phyloP scores from a whole-genome alignment of 441 rosid genomes.

The Iberis amara region DNA sequence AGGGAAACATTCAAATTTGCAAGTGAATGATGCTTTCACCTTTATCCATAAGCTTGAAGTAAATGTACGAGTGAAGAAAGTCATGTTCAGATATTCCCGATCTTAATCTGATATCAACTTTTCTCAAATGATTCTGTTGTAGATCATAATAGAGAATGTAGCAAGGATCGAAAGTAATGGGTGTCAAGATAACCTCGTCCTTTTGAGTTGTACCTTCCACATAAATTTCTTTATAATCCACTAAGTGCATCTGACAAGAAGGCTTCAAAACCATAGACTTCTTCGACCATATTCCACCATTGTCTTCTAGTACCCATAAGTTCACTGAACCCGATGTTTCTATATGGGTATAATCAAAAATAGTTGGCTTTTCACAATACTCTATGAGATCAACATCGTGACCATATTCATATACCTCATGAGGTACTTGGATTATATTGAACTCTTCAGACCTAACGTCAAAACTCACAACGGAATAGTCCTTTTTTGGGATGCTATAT shows the following conservation, averaged over 20 bases:
- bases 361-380: constrained; percentile 1
- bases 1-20: background rate
- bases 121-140: background rate
- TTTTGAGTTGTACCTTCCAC: background rate
- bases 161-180: background rate
- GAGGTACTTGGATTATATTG: background rate
- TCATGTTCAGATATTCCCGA: background rate
- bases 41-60: background rate
- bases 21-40: background rate
- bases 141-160: background rate
- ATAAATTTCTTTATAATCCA: background rate
- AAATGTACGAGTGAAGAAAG: background rate
- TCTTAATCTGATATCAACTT: background rate
- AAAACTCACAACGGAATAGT: background rate
- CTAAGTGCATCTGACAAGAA: background rate
- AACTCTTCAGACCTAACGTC: background rate
- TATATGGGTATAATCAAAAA: background rate
- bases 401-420: no score
- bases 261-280: background rate
- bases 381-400: background rate
- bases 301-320: background rate
- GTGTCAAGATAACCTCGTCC: background rate
- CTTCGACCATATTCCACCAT: background rate
- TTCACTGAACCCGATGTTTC: background rate
- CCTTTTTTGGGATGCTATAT: no score